Conservation (phyloP, 2,329 filamentous ascomycete genomes). For the Hymenoscyphus linearis region DNA sequence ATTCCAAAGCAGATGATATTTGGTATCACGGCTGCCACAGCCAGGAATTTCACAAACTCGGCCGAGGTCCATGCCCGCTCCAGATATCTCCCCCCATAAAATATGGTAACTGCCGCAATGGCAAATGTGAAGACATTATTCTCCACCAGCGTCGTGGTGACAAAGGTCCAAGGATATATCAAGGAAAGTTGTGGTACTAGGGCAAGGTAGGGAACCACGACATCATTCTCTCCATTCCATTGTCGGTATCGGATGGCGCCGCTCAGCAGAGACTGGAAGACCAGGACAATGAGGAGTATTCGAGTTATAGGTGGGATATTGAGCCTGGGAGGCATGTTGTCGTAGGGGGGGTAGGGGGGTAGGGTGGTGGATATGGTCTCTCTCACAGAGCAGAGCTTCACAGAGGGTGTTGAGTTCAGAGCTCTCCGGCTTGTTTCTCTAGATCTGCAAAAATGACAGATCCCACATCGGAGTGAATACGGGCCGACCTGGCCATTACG, state of each 20-base stretch:
- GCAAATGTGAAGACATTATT: conserved; percentile 84
- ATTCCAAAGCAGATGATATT: conserved; percentile 70
- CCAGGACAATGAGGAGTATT: conserved; percentile 66
- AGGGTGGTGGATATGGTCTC: neutral
- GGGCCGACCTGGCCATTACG: neutral
- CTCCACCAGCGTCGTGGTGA: conserved; percentile 84
- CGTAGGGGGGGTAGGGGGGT: no score
- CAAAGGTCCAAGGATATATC: conserved; percentile 87
- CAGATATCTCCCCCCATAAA: conserved; percentile 89
- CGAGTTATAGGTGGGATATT: conserved; percentile 92
- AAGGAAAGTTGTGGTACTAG: conserved; percentile 79
- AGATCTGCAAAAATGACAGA: neutral
- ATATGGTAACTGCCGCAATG: conserved; percentile 72
- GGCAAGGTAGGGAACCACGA: conserved; percentile 79
- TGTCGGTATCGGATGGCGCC: conserved; percentile 69
- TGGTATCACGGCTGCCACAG: conserved; percentile 71
- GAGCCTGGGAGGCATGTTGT: conserved; percentile 71
- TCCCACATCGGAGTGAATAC: neutral
- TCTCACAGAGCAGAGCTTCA: neutral
- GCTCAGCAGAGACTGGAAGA: conserved; percentile 77
- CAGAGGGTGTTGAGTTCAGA: neutral
- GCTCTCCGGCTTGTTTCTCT: neutral
- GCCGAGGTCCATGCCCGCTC: conserved; percentile 92
- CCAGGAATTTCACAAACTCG: conserved; percentile 87
- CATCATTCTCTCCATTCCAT: conserved; percentile 57